phyloP scores from a whole-genome alignment of 2,329 filamentous ascomycete genomes.

The Hymenoscyphus albidus region DNA sequence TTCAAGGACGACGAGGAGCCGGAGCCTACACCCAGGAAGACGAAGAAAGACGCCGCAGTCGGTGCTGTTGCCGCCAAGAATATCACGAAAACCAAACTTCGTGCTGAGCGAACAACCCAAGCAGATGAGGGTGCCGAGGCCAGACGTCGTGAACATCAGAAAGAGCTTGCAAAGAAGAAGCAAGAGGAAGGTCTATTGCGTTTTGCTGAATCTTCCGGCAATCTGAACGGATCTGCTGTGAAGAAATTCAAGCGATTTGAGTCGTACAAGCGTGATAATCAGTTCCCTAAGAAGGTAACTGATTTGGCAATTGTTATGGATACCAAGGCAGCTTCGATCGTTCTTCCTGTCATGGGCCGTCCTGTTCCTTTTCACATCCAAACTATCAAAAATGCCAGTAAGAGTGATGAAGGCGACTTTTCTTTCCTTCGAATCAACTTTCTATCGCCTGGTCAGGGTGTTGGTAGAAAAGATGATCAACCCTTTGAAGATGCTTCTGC shows the following conservation, averaged over 20 bases:
- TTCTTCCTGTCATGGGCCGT: constrained; percentile 94
- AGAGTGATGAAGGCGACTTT: constrained; percentile 92
- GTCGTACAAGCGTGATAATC: constrained; percentile 97
- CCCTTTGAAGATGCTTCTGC: constrained; percentile 95
- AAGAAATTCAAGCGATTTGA: constrained; percentile 99
- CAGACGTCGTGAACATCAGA: constrained; percentile 85
- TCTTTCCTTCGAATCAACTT: constrained; percentile 96
- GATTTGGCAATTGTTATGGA: constrained; percentile 90
- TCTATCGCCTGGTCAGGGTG: constrained; percentile 92
- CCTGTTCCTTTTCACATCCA: constrained; percentile 97
- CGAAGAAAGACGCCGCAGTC: constrained; percentile 78
- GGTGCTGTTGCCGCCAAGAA: constrained; percentile 91
- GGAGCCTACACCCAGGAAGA: constrained; percentile 81
- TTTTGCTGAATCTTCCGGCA: constrained; percentile 80
- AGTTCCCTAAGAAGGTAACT: constrained; percentile 77
- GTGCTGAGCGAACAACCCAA: constrained; percentile 84
- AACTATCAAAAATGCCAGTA: constrained; percentile 98
- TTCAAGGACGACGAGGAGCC: constrained; percentile 95
- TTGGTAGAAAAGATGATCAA: constrained; percentile 94
- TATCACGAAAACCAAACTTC: constrained; percentile 87
- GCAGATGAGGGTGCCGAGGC: constrained; percentile 87
- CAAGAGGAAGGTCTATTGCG: constrained; percentile 81
- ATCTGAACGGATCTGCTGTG: constrained; percentile 83
- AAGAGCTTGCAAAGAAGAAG: constrained; percentile 81
- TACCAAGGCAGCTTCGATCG: constrained; percentile 81